A percentile compares a stretch with the other conserved stretches of the same genome.
Evolutionary conservation across 139 green algal species (phyloP).

Genomic region (Chlorella vulgaris): DNA sequence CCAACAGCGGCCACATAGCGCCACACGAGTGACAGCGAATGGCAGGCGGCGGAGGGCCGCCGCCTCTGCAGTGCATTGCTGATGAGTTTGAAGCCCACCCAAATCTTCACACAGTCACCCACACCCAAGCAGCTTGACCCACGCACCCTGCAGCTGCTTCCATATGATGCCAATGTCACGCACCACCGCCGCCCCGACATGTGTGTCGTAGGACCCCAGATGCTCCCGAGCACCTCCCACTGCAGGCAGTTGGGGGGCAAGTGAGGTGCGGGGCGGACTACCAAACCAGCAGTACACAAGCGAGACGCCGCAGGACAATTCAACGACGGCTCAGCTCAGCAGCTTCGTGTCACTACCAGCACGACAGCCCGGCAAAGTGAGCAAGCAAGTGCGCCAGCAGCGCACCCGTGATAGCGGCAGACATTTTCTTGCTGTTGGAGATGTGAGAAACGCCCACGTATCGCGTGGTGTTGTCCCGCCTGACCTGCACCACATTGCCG

Average conservation of each 20-base stretch:
- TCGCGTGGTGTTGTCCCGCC: conserved; percentile 12
- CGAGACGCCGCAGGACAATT: not conserved
- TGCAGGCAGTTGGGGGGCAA: not conserved
- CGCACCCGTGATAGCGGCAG: conserved; percentile 2
- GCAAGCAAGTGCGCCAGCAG: not conserved
- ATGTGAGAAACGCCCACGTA: conserved; percentile 14
- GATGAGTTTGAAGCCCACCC: not conserved
- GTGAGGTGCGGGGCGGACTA: not conserved
- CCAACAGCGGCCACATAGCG: too few relatives aligned
- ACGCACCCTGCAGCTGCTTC: conserved; percentile 10
- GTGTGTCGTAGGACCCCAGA: not conserved
- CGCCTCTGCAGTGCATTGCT: not conserved
- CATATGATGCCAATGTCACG: conserved; percentile 18
- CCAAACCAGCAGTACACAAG: not conserved
- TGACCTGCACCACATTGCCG: too few relatives aligned
- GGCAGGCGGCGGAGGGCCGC: too few relatives aligned
- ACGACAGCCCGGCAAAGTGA: not conserved
- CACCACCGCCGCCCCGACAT: conserved; percentile 2
- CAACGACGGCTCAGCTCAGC: not conserved
- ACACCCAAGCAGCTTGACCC: not conserved
- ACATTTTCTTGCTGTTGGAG: not conserved
- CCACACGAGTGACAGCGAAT: too few relatives aligned
- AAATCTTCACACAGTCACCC: not conserved
- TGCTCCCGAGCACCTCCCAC: not conserved
- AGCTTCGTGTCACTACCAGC: not conserved